These are phyloP conservation scores for Flaveria linearis DNA, from an alignment of 129 eudicot species.

Conservation along the genomic window DNA sequence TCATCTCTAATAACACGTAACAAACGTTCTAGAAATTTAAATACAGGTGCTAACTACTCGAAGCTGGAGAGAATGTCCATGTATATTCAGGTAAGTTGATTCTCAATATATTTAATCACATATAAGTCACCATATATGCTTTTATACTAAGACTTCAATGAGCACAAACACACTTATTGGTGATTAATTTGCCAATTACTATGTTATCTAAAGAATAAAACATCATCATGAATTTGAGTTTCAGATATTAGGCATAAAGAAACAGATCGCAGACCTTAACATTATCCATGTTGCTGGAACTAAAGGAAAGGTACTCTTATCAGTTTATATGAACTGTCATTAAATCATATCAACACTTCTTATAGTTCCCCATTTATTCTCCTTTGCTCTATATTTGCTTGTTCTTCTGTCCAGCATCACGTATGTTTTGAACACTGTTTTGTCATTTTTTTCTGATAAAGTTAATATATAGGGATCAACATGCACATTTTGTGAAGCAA, in stretches of 20 bases:
- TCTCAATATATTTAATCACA: conserved; percentile 6
- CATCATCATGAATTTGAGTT: conserved; percentile 30
- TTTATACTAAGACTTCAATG: not conserved
- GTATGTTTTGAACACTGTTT: conserved; percentile 10
- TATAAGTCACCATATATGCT: conserved; percentile 6
- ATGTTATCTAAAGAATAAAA: not conserved
- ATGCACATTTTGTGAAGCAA: conserved; percentile 88
- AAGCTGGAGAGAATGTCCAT: conserved; percentile 78
- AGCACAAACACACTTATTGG: not conserved
- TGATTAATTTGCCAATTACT: not conserved
- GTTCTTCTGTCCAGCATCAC: conserved; percentile 5
- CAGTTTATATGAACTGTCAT: conserved; percentile 12
- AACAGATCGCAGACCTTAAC: conserved; percentile 66
- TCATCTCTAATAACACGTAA: conserved; percentile 75
- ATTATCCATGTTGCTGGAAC: conserved; percentile 98
- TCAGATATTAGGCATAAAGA: conserved; percentile 87
- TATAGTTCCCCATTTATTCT: not conserved
- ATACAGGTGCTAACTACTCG: conserved; percentile 41
- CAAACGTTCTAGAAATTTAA: conserved; percentile 48
- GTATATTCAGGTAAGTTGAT: conserved; percentile 67
- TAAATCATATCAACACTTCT: conserved; percentile 17
- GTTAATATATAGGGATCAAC: conserved; percentile 81
- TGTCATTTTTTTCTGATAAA: conserved; percentile 21
- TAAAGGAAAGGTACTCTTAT: conserved; percentile 80
- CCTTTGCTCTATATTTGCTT: conserved; percentile 13